Evolutionary conservation across 768 basidiomycete species (phyloP).

Genomic region (Auriculariales sp.): DNA sequence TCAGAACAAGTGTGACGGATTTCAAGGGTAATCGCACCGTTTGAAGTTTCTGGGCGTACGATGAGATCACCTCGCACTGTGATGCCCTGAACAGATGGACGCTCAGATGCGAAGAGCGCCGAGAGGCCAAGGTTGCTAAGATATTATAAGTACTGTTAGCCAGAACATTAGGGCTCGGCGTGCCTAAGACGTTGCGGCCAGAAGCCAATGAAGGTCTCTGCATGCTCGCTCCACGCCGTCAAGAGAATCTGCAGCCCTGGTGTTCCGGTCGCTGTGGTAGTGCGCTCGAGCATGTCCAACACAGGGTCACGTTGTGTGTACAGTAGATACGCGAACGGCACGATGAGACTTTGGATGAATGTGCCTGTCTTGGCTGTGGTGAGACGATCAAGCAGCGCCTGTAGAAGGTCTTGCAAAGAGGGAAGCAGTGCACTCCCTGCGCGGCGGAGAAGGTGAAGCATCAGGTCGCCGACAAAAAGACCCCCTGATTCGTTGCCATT

Average conservation of each 20-base stretch:
- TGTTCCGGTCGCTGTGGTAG: conserved; percentile 35
- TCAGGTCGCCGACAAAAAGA: conserved; percentile 84
- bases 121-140: conserved; percentile 62
- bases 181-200: conserved; percentile 76
- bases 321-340: conserved; percentile 90
- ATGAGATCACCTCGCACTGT: conserved; percentile 87
- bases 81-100: conserved; percentile 51
- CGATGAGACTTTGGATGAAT: conserved; percentile 81
- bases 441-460: conserved; percentile 80
- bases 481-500: conserved; percentile 90
- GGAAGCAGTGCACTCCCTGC: conserved; percentile 70
- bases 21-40: conserved; percentile 35
- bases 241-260: conserved; percentile 78
- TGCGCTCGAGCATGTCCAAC: conserved; percentile 59
- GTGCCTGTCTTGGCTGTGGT: conserved; percentile 76
- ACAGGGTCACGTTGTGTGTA: conserved; percentile 74
- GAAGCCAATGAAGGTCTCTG: conserved; percentile 86
- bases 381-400: conserved; percentile 74
- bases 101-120: conserved; percentile 51
- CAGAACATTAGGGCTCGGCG: conserved; percentile 1
- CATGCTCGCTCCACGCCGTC: conserved; percentile 88
- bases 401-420: conserved; percentile 74
- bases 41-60: conserved; percentile 60
- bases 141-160: not conserved
- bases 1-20: not conserved